Percentiles rank a stretch among this genome's conserved stretches.
These are phyloP conservation scores for Cadophora sp. DNA, from an alignment of 2,329 filamentous ascomycete genomes.

Conservation along the genomic window DNA sequence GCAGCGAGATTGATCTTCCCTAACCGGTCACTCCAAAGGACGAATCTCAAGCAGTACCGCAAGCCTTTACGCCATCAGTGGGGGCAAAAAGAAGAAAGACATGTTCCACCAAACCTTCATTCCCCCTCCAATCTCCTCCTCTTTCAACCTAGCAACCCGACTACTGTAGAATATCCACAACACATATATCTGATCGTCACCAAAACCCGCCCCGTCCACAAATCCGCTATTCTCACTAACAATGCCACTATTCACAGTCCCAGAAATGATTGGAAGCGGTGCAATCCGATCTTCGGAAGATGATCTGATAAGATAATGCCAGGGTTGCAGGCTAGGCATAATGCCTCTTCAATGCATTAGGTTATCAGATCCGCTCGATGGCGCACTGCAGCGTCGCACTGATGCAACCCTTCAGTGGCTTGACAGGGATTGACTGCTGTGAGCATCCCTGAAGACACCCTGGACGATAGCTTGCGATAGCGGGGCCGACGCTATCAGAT, in stretches of 20 bases:
- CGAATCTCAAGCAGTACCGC: too few relatives aligned
- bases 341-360: constrained; percentile 13
- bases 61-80: constrained; percentile 4
- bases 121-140: too few relatives aligned
- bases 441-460: neutral
- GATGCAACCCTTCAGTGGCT: constrained; percentile 1
- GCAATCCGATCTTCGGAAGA: constrained; percentile 19
- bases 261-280: neutral
- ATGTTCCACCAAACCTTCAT: neutral
- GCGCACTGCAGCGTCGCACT: constrained; percentile 10
- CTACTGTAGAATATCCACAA: neutral
- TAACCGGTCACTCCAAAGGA: neutral
- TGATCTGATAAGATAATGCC: constrained; percentile 26
- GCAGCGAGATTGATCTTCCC: neutral
- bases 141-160: too few relatives aligned
- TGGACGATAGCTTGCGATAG: neutral
- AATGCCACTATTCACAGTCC: neutral
- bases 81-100: neutral
- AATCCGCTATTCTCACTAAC: neutral
- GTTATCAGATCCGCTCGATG: constrained; percentile 25
- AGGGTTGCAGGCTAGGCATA: too few relatives aligned
- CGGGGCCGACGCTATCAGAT: constrained; percentile 19
- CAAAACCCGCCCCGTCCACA: neutral
- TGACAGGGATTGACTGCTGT: neutral
- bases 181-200: neutral